Evolutionary conservation across 306 rosid species (phyloP), one percentile per base, ranked within the genome.

Genomic region (Quercus robur): DNA sequence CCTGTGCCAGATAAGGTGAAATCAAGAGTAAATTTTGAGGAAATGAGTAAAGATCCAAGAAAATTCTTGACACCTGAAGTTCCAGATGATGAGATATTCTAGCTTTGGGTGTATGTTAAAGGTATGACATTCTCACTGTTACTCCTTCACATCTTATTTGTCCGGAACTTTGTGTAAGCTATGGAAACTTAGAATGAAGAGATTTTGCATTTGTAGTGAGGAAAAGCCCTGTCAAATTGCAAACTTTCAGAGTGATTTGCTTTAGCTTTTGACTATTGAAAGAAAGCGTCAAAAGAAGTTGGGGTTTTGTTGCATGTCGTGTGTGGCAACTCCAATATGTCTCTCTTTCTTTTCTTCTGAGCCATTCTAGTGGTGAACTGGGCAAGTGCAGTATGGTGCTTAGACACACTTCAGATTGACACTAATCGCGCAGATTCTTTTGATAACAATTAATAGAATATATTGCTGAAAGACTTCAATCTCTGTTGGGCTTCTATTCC

Each of bases 31-130:
- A 85, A 79, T 82, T 88, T 76, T 17, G 82, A 77, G 77, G 96
- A 91, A 66, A 85, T 89, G 15, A 86, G 85, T 57, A 90, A 88
- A 79, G 92, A 94, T 76, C 92, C 93, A 12, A 82, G 12, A 81
- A 86, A 89, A 63, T 89, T 90, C 86, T 88, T 93, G 78, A 90
- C 71, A 20, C 98, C 97, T 7, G 90, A 90, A 2, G 86, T 95
- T 79, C 97, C 99, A 6, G 96, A 95, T 33, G 96, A 95, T 51
- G 98, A 93, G 88, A 93, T 92, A 78, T 95, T 81, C 81, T 93
- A 90, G 90, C 61, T 76, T 71, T 79, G 62, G 66, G 46, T 30
- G 54, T 66, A 68, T 78, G 71, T 71, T 41, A 75, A 44, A 64
- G 81, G 71, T 74, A 12, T 5, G 68, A 30, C 12, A 64, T 73